Conservation (phyloP, 495 filamentous ascomycete genomes). For the Cryomyces minteri region DNA sequence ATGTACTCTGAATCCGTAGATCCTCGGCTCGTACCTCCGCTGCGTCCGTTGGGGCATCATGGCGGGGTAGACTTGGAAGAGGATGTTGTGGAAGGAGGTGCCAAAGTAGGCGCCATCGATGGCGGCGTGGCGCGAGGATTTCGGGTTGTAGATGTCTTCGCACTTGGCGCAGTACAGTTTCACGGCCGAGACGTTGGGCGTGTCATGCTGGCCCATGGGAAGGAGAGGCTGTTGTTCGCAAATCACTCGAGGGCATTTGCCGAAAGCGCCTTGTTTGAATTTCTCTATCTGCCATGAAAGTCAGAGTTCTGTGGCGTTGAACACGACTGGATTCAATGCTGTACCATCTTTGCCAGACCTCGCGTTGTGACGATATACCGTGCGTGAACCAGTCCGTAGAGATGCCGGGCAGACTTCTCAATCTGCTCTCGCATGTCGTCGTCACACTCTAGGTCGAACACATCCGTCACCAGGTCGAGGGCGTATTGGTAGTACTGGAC, state of each 20-base stretch:
- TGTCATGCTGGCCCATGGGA: conserved; percentile 81
- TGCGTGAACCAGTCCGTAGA: conserved; percentile 93
- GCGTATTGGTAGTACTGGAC: conserved; percentile 99
- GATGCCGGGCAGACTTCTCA: conserved; percentile 88
- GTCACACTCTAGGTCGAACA: conserved; percentile 97
- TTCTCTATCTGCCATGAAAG: conserved; percentile 60
- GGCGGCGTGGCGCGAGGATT: conserved; percentile 82
- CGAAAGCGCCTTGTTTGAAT: conserved; percentile 95
- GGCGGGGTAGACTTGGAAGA: conserved; percentile 94
- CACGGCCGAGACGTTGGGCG: conserved; percentile 66
- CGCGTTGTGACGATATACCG: conserved; percentile 94
- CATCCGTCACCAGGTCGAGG: conserved; percentile 96
- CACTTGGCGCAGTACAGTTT: conserved; percentile 95
- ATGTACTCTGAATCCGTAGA: conserved; percentile 93
- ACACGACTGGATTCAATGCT: conserved; percentile 3
- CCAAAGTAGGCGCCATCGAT: conserved; percentile 99
- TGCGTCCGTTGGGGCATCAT: conserved; percentile 70
- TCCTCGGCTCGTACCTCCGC: conserved; percentile 69
- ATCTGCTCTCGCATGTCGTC: conserved; percentile 97
- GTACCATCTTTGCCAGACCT: conserved; percentile 90
- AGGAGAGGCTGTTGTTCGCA: conserved; percentile 83
- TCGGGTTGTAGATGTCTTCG: conserved; percentile 98
- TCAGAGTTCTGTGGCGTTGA: background rate
- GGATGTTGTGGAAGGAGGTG: conserved; percentile 93
- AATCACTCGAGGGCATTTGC: conserved; percentile 91